Percentiles rank a stretch among this genome's conserved stretches.
phyloP scores from a whole-genome alignment of 495 filamentous ascomycete genomes.

The Xylaria venustula region DNA sequence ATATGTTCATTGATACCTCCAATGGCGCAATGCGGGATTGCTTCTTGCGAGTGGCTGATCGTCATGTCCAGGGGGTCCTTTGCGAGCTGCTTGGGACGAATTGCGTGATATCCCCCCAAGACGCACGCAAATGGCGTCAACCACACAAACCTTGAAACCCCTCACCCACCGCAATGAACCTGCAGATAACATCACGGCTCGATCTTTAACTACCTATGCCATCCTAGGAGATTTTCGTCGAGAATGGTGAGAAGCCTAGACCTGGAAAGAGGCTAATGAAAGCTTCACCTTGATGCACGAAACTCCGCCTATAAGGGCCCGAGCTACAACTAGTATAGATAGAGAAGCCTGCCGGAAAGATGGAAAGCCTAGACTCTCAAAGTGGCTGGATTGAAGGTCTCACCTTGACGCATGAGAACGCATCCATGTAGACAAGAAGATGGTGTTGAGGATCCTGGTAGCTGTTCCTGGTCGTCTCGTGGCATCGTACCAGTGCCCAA shows the following conservation, averaged over 20 bases:
- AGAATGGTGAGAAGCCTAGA: no score
- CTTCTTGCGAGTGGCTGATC: constrained; percentile 7
- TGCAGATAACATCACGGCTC: neutral
- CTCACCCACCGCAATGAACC: neutral
- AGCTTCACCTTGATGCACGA: no score
- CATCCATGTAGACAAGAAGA: neutral
- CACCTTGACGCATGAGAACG: no score
- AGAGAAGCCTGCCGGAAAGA: no score
- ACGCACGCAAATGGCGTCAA: constrained; percentile 16
- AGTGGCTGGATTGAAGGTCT: no score
- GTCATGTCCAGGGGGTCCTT: neutral
- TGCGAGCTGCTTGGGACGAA: neutral
- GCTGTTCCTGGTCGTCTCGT: neutral
- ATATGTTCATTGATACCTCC: constrained; percentile 7
- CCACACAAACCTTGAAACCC: neutral
- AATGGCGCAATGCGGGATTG: constrained; percentile 14
- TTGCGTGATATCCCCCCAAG: constrained; percentile 17
- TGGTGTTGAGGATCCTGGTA: neutral
- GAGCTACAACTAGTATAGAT: no score
- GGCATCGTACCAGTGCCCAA: neutral
- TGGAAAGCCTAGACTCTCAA: no score
- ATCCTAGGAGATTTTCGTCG: no score
- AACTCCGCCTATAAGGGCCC: no score
- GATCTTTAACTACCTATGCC: neutral
- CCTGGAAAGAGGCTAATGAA: no score